Evolutionary conservation across 805 yeast genomes (phyloP).

Genomic region (Candida dendrica): DNA sequence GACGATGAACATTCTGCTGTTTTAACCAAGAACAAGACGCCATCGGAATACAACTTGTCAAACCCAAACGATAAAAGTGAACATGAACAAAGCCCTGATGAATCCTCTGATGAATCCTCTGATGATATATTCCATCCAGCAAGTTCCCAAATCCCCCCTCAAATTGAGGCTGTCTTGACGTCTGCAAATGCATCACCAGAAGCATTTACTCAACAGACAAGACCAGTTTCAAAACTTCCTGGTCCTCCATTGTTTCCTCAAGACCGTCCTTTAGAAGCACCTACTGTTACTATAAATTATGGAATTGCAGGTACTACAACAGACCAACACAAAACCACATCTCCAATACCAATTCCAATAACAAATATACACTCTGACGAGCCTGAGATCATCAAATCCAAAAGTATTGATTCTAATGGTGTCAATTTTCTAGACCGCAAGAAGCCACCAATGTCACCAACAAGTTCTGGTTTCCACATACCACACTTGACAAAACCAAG

Average conservation of each 20-base stretch:
- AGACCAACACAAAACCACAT: not conserved
- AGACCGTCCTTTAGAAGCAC: no score
- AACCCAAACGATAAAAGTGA: not conserved
- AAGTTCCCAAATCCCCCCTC: not conserved
- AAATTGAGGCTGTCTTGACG: not conserved
- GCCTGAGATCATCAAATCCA: constrained; percentile 1
- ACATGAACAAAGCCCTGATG: not conserved
- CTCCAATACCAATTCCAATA: not conserved
- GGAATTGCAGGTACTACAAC: no score
- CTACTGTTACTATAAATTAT: no score
- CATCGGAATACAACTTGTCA: not conserved
- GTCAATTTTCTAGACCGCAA: not conserved
- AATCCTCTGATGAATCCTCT: not conserved
- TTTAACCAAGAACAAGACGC: constrained; percentile 1
- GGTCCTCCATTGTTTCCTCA: not conserved
- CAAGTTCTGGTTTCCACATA: not conserved
- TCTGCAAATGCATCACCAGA: not conserved
- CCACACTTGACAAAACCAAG: constrained; percentile 1
- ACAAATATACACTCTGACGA: not conserved
- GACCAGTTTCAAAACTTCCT: not conserved
- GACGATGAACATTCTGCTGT: not conserved
- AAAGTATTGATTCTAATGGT: constrained; percentile 5
- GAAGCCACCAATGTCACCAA: not conserved
- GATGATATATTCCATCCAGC: not conserved
- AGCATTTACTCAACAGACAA: not conserved